phyloP scores from a whole-genome alignment of 192 early-diverging fungal genomes.

The Funneliformis mosseae region DNA sequence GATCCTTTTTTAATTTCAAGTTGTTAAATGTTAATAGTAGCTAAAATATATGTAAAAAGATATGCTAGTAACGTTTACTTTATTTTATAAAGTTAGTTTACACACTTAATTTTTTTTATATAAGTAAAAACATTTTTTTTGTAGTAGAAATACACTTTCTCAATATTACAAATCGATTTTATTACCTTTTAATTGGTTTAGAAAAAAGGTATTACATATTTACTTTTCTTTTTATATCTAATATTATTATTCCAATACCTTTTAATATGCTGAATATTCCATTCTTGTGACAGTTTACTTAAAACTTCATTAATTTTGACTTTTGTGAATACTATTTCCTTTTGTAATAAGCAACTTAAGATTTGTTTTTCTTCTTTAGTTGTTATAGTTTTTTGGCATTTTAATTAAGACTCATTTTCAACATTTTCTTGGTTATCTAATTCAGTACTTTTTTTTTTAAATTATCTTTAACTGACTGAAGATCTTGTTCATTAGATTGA shows the following conservation, averaged over 20 bases:
- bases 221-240: neutral
- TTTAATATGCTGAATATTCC: neutral
- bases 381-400: neutral
- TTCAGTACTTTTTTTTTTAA: neutral
- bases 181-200: too few relatives aligned
- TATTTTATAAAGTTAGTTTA: neutral
- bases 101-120: neutral
- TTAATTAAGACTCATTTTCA: neutral
- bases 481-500: too few relatives aligned
- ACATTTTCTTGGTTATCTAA: neutral
- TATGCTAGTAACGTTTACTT: neutral
- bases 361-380: conserved; percentile 3
- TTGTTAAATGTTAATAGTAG: neutral
- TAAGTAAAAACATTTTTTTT: neutral
- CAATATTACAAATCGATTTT: too few relatives aligned
- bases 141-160: too few relatives aligned
- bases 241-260: neutral
- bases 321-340: neutral
- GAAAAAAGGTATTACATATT: neutral
- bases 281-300: neutral
- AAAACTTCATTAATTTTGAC: neutral
- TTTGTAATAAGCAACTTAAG: neutral
- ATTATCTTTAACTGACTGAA: too few relatives aligned
- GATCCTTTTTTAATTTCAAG: too few relatives aligned
- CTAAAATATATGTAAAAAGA: neutral